A percentile compares a stretch with the other conserved stretches of the same genome.
These are phyloP conservation scores for Podochytrium sp. DNA, from an alignment of 192 early-diverging fungal species.

Conservation along the genomic window DNA sequence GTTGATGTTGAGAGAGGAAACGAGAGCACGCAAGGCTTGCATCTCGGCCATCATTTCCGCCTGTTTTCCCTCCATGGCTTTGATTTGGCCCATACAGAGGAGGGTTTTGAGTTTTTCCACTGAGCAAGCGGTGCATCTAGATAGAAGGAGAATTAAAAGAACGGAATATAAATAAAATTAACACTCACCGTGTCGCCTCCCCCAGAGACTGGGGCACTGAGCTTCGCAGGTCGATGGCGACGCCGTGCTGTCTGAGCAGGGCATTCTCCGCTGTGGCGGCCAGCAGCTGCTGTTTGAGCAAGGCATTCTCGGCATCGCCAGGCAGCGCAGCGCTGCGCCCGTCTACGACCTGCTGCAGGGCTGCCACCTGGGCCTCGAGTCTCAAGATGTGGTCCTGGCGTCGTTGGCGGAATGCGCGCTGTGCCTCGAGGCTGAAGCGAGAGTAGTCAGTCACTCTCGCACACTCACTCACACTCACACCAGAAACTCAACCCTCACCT, in stretches of 20 bases:
- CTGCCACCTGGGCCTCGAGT: neutral
- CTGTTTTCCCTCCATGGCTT: neutral
- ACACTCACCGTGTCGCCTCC: neutral
- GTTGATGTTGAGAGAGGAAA: neutral
- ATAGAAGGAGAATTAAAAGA: too few relatives aligned
- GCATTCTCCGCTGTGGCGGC: conserved; percentile 1
- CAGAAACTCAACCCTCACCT: neutral
- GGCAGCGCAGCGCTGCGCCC: neutral
- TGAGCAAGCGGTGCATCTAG: neutral
- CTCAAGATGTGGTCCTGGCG: neutral
- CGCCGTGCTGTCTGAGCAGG: neutral
- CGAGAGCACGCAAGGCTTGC: neutral
- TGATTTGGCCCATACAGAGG: conserved; percentile 13
- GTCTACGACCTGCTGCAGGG: neutral
- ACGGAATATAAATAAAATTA: too few relatives aligned
- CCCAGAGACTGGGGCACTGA: neutral
- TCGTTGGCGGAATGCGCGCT: neutral
- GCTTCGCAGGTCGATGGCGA: neutral
- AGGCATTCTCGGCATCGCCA: neutral
- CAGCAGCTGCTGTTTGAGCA: neutral
- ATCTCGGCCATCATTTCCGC: neutral
- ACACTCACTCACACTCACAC: neutral
- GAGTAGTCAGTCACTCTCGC: neutral
- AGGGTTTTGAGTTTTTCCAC: conserved; percentile 5
- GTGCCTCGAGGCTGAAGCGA: neutral